A percentile compares a stretch with the other conserved stretches of the same genome.
Evolutionary conservation across 78 protist species (phyloP).

Genomic region (slime mould (Dictyostelium discoideum)): DNA sequence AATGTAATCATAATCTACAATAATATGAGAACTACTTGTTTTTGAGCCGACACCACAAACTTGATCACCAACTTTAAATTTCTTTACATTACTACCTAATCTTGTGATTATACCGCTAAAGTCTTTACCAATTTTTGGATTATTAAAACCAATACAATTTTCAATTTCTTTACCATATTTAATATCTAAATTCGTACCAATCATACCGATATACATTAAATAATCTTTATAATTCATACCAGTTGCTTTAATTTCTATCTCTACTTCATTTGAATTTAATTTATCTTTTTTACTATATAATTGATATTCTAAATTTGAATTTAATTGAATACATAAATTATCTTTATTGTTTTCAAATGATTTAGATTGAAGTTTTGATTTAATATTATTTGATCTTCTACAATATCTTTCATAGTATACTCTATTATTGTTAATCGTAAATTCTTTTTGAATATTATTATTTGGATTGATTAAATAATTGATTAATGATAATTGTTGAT

Average conservation of each 20-base stretch:
- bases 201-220: conserved; percentile 12
- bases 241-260: conserved; percentile 17
- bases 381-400: background rate
- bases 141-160: background rate
- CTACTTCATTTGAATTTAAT: conserved; percentile 8
- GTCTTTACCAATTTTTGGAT: background rate
- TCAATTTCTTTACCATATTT: background rate
- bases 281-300: background rate
- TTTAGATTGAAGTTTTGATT: background rate
- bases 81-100: background rate
- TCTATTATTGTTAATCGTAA: background rate
- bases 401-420: background rate
- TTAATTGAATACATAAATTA: background rate
- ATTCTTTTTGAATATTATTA: background rate
- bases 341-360: background rate
- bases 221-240: conserved; percentile 62
- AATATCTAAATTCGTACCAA: background rate
- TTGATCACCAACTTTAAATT: conserved; percentile 20
- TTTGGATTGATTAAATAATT: background rate
- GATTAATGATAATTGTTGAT: background rate
- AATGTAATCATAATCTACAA: background rate
- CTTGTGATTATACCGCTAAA: background rate
- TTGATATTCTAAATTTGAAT: background rate
- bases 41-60: background rate
- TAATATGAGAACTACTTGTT: background rate